Evolutionary conservation across 495 filamentous ascomycete species (phyloP), one percentile per base, ranked within the genome.

Genomic region (Penicillium daleae): DNA sequence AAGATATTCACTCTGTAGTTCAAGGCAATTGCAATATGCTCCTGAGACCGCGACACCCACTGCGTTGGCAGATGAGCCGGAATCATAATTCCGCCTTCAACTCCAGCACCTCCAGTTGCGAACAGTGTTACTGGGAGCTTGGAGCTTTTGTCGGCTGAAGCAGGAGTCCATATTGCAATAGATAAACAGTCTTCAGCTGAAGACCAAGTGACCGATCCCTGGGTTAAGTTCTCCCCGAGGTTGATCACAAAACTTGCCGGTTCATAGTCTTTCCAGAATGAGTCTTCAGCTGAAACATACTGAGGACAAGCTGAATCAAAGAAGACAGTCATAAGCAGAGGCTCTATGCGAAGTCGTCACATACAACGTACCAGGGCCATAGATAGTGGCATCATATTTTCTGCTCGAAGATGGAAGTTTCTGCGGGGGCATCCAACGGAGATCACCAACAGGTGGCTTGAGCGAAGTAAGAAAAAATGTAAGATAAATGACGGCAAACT

Each of bases 11-110:
- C 46, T 33, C 67, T 35, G 35, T 69, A 69, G 24, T 87, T 87
- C 67, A 86, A 75, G 0, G 76, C 70, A 21, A 87, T 81, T 31
- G 87, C 78, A 32, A 89, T 78, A 60, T 86, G 81, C 53, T 74
- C 70, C 62, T 85, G 78, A 12, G 74, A 64, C 8, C 78, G 68
- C 51, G 81, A 64, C 63, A 82, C 78, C 78, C 82, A 69, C 67
- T 74, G 71, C 64, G 77, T 39, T 35, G 76, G 74, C 62, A 76
- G 65, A 73, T 85, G 80, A 39, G 77, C 78, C 7, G 74, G 76
- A 8, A 78, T 72, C 56, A 79, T 73, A 31, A 80, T 65, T 12
- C 81, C 80, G 12, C 79, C 80, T 42, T 56, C 54, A 4, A 56
- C 22, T 12, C 54, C 54, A 6, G 54, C 61, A 4, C 67, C 67